Evolutionary conservation across 805 yeast species (phyloP).

Genomic region (Torulaspora franciscae): DNA sequence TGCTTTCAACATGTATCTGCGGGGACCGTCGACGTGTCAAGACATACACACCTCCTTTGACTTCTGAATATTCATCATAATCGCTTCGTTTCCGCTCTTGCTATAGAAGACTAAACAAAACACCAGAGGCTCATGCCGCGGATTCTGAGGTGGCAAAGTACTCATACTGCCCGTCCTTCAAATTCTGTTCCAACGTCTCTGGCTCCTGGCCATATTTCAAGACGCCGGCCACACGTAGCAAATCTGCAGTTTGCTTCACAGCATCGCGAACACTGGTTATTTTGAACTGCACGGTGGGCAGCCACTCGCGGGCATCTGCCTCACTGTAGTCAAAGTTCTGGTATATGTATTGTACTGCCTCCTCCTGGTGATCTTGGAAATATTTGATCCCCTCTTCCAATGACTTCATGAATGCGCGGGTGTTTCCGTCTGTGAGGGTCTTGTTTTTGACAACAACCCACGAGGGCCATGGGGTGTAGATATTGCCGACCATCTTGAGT

Average conservation of each 20-base stretch:
- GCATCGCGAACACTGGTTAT: conserved; percentile 42
- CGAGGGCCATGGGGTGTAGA: conserved; percentile 95
- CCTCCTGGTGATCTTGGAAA: conserved; percentile 56
- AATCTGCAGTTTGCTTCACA: conserved; percentile 49
- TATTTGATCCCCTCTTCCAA: conserved; percentile 64
- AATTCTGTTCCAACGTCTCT: background rate
- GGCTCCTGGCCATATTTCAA: background rate
- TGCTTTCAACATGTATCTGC: too few species aligned
- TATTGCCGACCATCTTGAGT: conserved; percentile 77
- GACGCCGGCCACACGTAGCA: conserved; percentile 48
- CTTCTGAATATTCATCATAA: too few species aligned
- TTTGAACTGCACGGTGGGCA: conserved; percentile 65
- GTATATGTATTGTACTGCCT: conserved; percentile 61
- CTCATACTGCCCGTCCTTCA: background rate
- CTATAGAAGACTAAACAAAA: too few species aligned
- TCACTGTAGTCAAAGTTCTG: conserved; percentile 67
- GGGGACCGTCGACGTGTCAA: too few species aligned
- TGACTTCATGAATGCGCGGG: conserved; percentile 45
- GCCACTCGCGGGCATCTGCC: conserved; percentile 79
- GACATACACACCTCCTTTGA: too few species aligned
- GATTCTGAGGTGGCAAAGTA: background rate
- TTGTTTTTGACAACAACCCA: conserved; percentile 70
- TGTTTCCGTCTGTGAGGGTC: conserved; percentile 35
- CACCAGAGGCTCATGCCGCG: too few species aligned
- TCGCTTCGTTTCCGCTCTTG: too few species aligned